A percentile compares a stretch with the other conserved stretches of the same genome.
phyloP scores from a whole-genome alignment of 75 land plant species.

The Picea glauca region DNA sequence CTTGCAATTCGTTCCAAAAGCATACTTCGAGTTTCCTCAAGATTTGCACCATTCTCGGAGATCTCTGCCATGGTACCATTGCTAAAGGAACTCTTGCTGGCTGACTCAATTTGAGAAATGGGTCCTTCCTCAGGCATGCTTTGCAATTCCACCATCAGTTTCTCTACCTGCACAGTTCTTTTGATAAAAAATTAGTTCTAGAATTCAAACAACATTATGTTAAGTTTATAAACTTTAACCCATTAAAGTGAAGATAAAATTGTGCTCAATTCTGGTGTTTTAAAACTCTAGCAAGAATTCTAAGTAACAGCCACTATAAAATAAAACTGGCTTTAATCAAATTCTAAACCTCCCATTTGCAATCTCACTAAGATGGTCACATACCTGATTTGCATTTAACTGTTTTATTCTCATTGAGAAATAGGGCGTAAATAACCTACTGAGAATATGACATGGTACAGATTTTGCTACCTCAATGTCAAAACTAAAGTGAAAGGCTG shows the following conservation, averaged over 20 bases:
- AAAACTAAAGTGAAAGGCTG: too few species aligned
- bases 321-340: too few species aligned
- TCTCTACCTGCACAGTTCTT: constrained; percentile 73
- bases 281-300: too few species aligned
- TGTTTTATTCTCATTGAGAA: too few species aligned
- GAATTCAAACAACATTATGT: background rate
- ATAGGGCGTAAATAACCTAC: too few species aligned
- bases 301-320: too few species aligned
- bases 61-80: constrained; percentile 42
- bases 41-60: constrained; percentile 57
- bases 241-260: background rate
- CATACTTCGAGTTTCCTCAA: constrained; percentile 91
- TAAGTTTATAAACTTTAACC: background rate
- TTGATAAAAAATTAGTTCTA: background rate
- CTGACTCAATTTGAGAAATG: constrained; percentile 22
- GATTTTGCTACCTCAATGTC: too few species aligned
- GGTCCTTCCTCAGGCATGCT: constrained; percentile 73
- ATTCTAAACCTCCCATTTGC: too few species aligned
- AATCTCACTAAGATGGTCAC: too few species aligned
- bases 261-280: too few species aligned
- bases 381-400: too few species aligned
- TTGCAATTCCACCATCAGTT: constrained; percentile 83
- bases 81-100: constrained; percentile 28
- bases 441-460: too few species aligned
- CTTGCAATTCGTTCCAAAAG: constrained; percentile 97